Conservation (phyloP, 768 basidiomycete genomes). For the Crassisporium funariophilum region DNA sequence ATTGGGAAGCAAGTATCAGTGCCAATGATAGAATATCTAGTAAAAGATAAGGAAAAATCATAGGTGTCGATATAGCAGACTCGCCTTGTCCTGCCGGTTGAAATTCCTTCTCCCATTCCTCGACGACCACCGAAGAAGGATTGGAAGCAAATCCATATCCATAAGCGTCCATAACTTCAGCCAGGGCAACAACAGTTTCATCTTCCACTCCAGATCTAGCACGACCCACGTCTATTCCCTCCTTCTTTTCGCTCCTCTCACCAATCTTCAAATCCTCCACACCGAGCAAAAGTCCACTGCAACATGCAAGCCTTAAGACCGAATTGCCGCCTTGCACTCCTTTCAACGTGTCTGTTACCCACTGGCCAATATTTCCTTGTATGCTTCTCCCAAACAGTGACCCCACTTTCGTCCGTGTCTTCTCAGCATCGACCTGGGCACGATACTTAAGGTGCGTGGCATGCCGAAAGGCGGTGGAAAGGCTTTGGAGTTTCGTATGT, state of each 20-base stretch:
- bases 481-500: constrained; percentile 47
- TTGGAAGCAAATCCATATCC: constrained; percentile 25
- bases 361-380: constrained; percentile 45
- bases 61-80: constrained; percentile 18
- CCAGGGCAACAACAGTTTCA: constrained; percentile 67
- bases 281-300: constrained; percentile 65
- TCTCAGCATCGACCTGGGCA: constrained; percentile 37
- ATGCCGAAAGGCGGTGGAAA: constrained; percentile 61
- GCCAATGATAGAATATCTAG: constrained; percentile 50
- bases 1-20: constrained; percentile 63
- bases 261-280: constrained; percentile 53
- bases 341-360: constrained; percentile 52
- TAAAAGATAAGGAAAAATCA: constrained; percentile 13
- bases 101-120: constrained; percentile 72
- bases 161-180: constrained; percentile 73
- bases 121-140: constrained; percentile 23
- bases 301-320: constrained; percentile 60
- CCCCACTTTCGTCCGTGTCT: constrained; percentile 33
- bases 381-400: constrained; percentile 40
- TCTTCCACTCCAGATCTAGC: constrained; percentile 55
- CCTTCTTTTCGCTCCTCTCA: constrained; percentile 23
- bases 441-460: constrained; percentile 56
- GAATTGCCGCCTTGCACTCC: constrained; percentile 71
- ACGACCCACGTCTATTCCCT: constrained; percentile 27
- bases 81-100: constrained; percentile 49